Base-by-base conservation (phyloP, 495 filamentous ascomycete genomes). In the Penicillium malachiteum region DNA sequence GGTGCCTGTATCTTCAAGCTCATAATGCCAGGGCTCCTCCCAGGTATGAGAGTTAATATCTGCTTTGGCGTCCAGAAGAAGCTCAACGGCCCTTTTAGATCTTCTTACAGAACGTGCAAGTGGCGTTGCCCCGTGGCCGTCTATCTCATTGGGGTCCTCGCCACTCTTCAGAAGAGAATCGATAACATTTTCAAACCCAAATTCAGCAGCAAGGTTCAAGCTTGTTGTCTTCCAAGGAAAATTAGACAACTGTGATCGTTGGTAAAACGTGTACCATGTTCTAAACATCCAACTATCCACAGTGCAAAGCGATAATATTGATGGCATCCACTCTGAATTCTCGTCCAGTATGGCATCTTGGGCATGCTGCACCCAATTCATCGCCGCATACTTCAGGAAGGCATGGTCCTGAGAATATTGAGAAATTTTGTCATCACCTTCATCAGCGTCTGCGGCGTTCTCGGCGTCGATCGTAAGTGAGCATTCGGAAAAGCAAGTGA, bases 251-350 rank as follows among this genome's bases (percentile, higher is more conserved):
- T 7, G 3, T 26, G 5, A 12, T n/a, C 18, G 42, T 30, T 39
- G 51, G 31, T 47, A 31, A n/a, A 54, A 31, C 35, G 51, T 46
- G 42, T 47, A 54, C 51, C 42, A 54, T 54, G 51, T 54, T n/a
- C 42, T 47, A 18, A 47, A 54, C 16, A n/a, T 17, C 18, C 17
- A 41, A 7, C 7, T 39, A 30, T 47, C 13, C 51, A 38, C 51
- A 7, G 12, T 47, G 42, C 51, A 54, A 39, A 45, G 51, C 13
- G 42, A 47, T 33, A 54, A 37, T 3, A 54, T 54, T 17, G 41
- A 46, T 14, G 42, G 31, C 33, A 46, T 39, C 51, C 51, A 54
- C 21, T 45, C 5, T 40, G 32, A 7, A 39, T 54, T 31, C 10
- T 39, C 6, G 31, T 47, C 51, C 14, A 54, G 33, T 11, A 31